Evolutionary conservation across 805 yeast species (phyloP), one percentile per base, ranked within the genome.

Genomic region (Candida anglica): DNA sequence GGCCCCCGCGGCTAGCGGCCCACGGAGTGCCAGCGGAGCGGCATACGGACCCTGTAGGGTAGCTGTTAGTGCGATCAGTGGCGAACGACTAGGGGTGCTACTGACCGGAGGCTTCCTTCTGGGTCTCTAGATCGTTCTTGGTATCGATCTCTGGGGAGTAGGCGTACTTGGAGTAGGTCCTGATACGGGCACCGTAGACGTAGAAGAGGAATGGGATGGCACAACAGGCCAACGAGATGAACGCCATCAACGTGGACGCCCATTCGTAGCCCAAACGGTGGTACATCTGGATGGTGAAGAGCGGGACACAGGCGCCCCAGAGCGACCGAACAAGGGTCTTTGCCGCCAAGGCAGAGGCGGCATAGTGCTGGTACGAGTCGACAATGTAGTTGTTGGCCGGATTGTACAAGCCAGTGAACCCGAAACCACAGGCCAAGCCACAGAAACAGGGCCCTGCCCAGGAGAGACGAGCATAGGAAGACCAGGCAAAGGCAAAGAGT

Each of bases 251-350:
- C 3, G 67, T 46, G 1, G 72, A 41, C 3, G 77, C 77, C 78
- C 78, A 73, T 51, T 72, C 63, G 36, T 68, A 67, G 8, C 71
- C 73, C 38, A 77, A 59, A 47, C 70, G 69, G 38, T 66, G 65
- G 50, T 74, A 83, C 81, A 83, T 71, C 36, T 77, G 78, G 28
- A 70, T 56, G 6, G 86, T 81, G 50, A 83, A 81, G 34, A 83
- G 63, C 27, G 85, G 84, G 55, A 78, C 79, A 14, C 73, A 74
- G 35, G 66, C 66, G 38, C 66, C 68, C 60, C 64, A 62, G 14
- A 60, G 37, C 6, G 66, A 60, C 44, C 68, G 44, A 10, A 62
- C 58, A 28, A 62, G 54, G 2, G 68, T 62, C 40, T 62, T 62
- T 5, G 66, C 64, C 13, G 68, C 66, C 40, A 62, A 53, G 1